Base-by-base conservation (phyloP, 169 alveolate genomes). In the Plasmodium reichenowi region DNA sequence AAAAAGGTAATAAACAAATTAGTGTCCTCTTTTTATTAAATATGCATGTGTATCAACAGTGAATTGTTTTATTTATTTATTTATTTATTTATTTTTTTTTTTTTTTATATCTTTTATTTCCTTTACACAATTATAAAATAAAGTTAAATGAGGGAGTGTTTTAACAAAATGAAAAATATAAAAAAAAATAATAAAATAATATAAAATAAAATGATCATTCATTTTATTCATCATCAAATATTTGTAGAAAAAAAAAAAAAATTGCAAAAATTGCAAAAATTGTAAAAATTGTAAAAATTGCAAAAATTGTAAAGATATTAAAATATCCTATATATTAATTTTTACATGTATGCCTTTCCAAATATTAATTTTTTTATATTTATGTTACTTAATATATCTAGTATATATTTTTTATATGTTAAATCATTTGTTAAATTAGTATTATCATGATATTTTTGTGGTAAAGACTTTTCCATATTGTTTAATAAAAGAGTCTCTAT, bases 401-500 rank as follows among this genome's bases (percentile, higher is more conserved):
- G 60, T 48, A 76, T 52, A 38, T 76, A 76, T 64, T 76, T 76
- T 76, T 76, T 76, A 58, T 64, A 76, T 64, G 43, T 48, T 6
- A 56, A 56, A 56, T 56, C n/a, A 15, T 56, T 22, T 56, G 8
- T 56, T 15, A 2, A 56, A 8, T 66, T 38, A 8, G 15, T 76
- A 17, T 29, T 32, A 29, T 63, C 64, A 26, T 48, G n/a, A 9
- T 74, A 22, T 45, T 22, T 60, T 26, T 62, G 20, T 32, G 45
- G 45, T 32, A 32, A 32, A 32, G 45, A 32, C 45, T 32, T 32
- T 32, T 32, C 45, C 2, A 32, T 32, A 32, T 32, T 32, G 5
- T 32, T 32, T 32, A 8, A 32, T 32, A 32, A 32, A 32, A 58
- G 10, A 24, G 72, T 43, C 6, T 5, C 48, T 52, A n/a, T 58